These are phyloP conservation scores for Pelargonium australe DNA, from an alignment of 441 rosid genomes.

Conservation along the genomic window DNA sequence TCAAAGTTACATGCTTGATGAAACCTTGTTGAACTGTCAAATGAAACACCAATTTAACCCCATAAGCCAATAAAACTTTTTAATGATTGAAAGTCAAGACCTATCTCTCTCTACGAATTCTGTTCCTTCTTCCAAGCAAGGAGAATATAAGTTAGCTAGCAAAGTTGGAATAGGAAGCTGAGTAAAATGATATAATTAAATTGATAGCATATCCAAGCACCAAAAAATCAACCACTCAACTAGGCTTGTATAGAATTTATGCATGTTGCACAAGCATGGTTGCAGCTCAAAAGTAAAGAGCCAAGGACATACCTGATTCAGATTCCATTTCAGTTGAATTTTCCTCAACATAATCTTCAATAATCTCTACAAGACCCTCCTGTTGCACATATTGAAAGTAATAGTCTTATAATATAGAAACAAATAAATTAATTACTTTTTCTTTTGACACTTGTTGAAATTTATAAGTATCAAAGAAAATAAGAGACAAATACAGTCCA, in stretches of 20 bases:
- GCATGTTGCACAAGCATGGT: neutral
- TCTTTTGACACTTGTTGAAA: neutral
- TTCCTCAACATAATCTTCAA: conserved; percentile 67
- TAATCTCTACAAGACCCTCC: conserved; percentile 91
- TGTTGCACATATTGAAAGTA: conserved; percentile 19
- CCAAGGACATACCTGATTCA: conserved; percentile 35
- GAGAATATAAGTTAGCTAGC: neutral
- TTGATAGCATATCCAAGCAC: neutral
- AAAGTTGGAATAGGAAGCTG: neutral
- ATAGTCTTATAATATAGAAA: neutral
- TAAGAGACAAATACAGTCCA: neutral
- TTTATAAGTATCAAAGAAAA: neutral
- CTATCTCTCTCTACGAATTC: neutral
- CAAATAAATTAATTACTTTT: neutral
- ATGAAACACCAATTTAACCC: neutral
- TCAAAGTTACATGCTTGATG: neutral
- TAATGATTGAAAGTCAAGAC: neutral
- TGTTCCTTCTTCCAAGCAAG: neutral
- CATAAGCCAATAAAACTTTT: neutral
- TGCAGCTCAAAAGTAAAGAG: neutral
- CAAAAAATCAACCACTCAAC: conserved; percentile 3
- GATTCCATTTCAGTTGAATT: conserved; percentile 27
- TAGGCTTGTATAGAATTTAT: neutral
- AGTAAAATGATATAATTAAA: neutral
- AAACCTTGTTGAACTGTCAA: neutral